Percentiles rank a stretch among this genome's conserved stretches.
Evolutionary conservation across 768 basidiomycete species (phyloP).

Genomic region (Mrakia gelida): DNA sequence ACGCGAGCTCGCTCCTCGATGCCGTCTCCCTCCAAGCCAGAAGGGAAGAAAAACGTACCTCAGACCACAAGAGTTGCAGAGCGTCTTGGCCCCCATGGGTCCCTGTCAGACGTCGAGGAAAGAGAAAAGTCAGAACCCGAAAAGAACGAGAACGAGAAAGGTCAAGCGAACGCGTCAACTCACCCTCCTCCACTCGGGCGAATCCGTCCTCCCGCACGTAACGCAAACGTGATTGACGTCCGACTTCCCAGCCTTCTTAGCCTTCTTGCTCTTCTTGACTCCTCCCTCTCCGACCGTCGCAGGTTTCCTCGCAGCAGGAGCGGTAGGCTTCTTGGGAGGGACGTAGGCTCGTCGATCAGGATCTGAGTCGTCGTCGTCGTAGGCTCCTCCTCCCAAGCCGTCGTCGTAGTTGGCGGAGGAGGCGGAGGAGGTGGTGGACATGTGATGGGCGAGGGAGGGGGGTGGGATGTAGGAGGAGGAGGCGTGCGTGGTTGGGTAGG

Average conservation of each 20-base stretch:
- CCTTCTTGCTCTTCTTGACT: constrained; percentile 30
- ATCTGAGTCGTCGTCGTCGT: constrained; percentile 31
- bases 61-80: constrained; percentile 60
- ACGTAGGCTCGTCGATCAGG: constrained; percentile 14
- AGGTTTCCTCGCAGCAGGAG: constrained; percentile 21
- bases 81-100: constrained; percentile 90
- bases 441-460: not conserved
- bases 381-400: constrained; percentile 13
- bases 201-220: constrained; percentile 90
- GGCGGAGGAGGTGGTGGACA: not conserved
- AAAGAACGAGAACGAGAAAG: not conserved
- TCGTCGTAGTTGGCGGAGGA: constrained; percentile 24
- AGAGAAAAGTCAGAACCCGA: not conserved
- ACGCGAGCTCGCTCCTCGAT: not conserved
- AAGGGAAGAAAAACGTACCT: constrained; percentile 3
- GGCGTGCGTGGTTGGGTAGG: not conserved
- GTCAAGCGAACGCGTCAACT: constrained; percentile 19
- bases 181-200: constrained; percentile 95
- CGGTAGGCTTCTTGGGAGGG: not conserved
- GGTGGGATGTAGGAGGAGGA: constrained; percentile 1
- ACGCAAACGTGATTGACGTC: constrained; percentile 77
- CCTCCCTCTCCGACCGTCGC: constrained; percentile 8
- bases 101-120: constrained; percentile 50
- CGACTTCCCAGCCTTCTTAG: constrained; percentile 40
- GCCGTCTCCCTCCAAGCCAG: no score